These are phyloP conservation scores for Citrus reticulata DNA, from an alignment of 345 rosid species.

Conservation along the genomic window DNA sequence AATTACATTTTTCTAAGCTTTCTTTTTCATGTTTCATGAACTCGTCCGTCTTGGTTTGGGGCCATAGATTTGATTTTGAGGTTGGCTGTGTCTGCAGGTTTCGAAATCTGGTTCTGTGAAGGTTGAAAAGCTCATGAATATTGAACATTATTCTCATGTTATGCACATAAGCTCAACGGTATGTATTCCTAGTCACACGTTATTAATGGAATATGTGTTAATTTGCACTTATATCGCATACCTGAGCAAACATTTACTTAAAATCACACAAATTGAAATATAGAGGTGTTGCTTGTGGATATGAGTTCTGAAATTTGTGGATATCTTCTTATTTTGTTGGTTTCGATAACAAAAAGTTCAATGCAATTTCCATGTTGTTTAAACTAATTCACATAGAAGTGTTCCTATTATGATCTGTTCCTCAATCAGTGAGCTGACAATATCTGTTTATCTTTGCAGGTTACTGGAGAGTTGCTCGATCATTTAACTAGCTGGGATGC, in stretches of 20 bases:
- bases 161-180: constrained; percentile 98
- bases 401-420: not conserved
- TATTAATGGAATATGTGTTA: not conserved
- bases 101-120: constrained; percentile 83
- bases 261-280: not conserved
- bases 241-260: not conserved
- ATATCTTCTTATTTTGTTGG: not conserved
- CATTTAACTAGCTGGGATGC: constrained; percentile 87
- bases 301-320: not conserved
- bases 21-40: not conserved
- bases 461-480: constrained; percentile 74
- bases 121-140: constrained; percentile 88
- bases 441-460: constrained; percentile 35
- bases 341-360: not conserved
- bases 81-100: constrained; percentile 41
- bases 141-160: constrained; percentile 90
- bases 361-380: not conserved
- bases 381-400: not conserved
- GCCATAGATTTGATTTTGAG: not conserved
- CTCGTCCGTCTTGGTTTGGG: not conserved
- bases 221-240: not conserved
- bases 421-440: not conserved
- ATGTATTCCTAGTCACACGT: constrained; percentile 16
- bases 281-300: not conserved
- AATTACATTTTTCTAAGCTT: not conserved